Evolutionary conservation across 2,329 filamentous ascomycete genomes (phyloP).

Genomic region (Monosporascus sp.): DNA sequence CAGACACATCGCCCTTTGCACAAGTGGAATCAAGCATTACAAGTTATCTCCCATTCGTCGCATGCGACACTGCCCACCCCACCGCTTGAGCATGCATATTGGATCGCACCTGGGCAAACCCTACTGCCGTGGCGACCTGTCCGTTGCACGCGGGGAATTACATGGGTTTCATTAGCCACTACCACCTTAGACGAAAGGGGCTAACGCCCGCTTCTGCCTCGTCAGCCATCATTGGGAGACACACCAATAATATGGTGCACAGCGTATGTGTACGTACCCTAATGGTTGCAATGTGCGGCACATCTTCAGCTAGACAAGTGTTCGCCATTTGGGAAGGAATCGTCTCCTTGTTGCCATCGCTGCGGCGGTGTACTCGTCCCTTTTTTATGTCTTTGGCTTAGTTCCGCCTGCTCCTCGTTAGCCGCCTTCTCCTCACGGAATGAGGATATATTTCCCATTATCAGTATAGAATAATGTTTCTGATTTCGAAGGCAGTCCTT

Average conservation of each 20-base stretch:
- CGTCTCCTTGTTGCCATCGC: not conserved
- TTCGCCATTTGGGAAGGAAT: not conserved
- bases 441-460: not conserved
- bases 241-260: not conserved
- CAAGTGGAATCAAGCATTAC: not conserved
- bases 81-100: not conserved
- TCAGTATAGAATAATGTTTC: not conserved
- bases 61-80: not conserved
- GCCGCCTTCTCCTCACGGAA: not conserved
- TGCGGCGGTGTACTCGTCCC: too few species aligned
- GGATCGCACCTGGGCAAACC: not conserved
- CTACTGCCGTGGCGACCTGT: not conserved
- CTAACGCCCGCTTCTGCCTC: not conserved
- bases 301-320: not conserved
- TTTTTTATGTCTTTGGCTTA: too few species aligned
- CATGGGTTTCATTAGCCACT: not conserved
- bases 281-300: not conserved
- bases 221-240: not conserved
- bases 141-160: not conserved
- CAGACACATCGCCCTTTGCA: not conserved
- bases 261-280: not conserved
- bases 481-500: conserved; percentile 28
- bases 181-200: not conserved
- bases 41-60: not conserved
- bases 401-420: too few species aligned